Conservation (phyloP, 2,329 filamentous ascomycete species). For the Monosporascus sp. region DNA sequence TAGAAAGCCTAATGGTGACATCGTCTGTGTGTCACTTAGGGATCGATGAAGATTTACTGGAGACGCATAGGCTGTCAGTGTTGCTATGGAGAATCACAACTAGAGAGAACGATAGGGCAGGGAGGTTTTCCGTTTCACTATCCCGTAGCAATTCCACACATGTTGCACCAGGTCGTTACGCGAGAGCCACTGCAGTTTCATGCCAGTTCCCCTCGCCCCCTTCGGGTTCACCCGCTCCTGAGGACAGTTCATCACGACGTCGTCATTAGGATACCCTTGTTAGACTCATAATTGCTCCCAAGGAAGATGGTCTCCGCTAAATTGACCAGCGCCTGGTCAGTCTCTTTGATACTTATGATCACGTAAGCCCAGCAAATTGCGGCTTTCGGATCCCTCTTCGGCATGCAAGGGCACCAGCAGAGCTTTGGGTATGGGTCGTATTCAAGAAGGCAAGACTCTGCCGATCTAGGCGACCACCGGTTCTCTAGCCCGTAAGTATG, state of each 20-base stretch:
- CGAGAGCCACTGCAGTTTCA: neutral
- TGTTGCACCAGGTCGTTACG: neutral
- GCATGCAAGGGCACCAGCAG: constrained; percentile 23
- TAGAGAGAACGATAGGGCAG: no score
- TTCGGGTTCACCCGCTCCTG: neutral
- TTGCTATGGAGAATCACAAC: no score
- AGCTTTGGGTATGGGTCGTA: constrained; percentile 11
- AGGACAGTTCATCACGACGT: neutral
- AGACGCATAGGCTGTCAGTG: no score
- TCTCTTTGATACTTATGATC: constrained; percentile 20
- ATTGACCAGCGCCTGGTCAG: constrained; percentile 17
- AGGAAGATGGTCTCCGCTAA: constrained; percentile 15
- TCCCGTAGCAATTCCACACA: no score
- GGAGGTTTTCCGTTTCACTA: no score
- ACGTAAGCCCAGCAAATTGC: constrained; percentile 19
- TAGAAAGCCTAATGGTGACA: no score
- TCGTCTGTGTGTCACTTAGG: no score
- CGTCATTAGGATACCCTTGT: neutral
- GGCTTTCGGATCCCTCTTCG: constrained; percentile 16
- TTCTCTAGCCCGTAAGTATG: constrained; percentile 20
- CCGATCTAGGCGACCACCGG: constrained; percentile 17
- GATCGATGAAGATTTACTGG: no score
- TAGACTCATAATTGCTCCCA: constrained; percentile 5
- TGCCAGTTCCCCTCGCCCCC: neutral
- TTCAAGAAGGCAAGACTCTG: constrained; percentile 21